Conservation (phyloP, 148 eudicot species). For the Silene uniflora region DNA sequence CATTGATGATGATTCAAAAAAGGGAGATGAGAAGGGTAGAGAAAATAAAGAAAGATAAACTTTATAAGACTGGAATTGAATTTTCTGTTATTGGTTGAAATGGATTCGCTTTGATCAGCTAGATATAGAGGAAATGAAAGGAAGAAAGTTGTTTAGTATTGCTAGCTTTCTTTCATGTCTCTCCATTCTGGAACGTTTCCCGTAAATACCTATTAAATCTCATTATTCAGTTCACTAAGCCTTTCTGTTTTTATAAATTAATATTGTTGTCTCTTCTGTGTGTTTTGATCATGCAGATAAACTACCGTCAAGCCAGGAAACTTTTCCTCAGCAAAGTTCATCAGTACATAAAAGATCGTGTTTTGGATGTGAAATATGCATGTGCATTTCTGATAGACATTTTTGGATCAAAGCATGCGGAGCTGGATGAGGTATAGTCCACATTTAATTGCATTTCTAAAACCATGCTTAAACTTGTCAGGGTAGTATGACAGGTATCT, state of each 20-base stretch:
- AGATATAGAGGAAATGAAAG: background rate
- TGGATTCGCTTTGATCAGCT: background rate
- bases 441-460: background rate
- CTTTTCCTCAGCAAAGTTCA: constrained; percentile 74
- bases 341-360: constrained; percentile 86
- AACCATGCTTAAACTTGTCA: background rate
- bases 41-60: background rate
- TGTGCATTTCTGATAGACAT: constrained; percentile 77
- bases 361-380: constrained; percentile 90
- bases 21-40: background rate
- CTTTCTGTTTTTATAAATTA: background rate
- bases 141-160: background rate
- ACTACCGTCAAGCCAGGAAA: constrained; percentile 73
- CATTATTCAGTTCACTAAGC: background rate
- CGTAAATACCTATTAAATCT: background rate
- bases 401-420: constrained; percentile 42
- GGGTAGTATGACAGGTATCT: background rate
- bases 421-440: constrained; percentile 65
- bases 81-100: background rate
- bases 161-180: background rate
- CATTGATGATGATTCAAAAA: background rate
- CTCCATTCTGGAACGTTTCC: background rate
- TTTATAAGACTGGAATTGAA: background rate
- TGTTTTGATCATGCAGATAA: constrained; percentile 42
- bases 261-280: constrained; percentile 3